phyloP scores from a whole-genome alignment of 768 basidiomycete genomes.

The Agaricus sinodeliciosus region DNA sequence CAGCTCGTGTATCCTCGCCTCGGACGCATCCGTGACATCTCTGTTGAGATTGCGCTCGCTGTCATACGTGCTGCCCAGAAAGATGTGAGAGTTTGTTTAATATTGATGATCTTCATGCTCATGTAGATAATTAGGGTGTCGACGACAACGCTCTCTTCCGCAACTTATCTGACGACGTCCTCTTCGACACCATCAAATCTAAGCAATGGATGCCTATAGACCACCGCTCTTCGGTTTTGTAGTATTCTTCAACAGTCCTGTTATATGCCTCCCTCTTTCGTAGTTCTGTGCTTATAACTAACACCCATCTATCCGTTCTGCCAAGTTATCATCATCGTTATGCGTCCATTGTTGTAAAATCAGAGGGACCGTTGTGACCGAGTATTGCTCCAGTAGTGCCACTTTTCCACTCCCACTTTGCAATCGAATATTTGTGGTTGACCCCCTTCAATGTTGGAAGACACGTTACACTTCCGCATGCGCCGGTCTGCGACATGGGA shows the following conservation, averaged over 20 bases:
- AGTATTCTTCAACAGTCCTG: slow-evolving; percentile 11
- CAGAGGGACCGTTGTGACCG: slow-evolving; percentile 10
- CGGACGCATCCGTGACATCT: slow-evolving; percentile 59
- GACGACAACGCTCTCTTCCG: slow-evolving; percentile 42
- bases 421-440: slow-evolving; percentile 83
- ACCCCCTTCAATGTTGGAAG: slow-evolving; percentile 78
- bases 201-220: slow-evolving; percentile 50
- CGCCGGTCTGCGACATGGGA: slow-evolving; percentile 75
- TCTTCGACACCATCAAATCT: slow-evolving; percentile 42
- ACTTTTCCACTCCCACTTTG: slow-evolving; percentile 44
- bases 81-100: slow-evolving; percentile 34
- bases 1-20: slow-evolving; percentile 67
- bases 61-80: slow-evolving; percentile 61
- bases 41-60: slow-evolving; percentile 51
- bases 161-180: slow-evolving; percentile 37
- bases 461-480: slow-evolving; percentile 72
- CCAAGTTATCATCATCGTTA: slow-evolving; percentile 16
- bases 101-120: background rate
- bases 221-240: slow-evolving; percentile 25
- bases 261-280: background rate
- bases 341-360: slow-evolving; percentile 29
- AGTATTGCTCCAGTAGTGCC: background rate
- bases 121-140: slow-evolving; percentile 24
- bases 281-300: background rate
- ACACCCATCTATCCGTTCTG: background rate